Base-by-base conservation (phyloP, 202 grass and related monocot genomes). In the Bolboschoenoplectus hybrid region DNA sequence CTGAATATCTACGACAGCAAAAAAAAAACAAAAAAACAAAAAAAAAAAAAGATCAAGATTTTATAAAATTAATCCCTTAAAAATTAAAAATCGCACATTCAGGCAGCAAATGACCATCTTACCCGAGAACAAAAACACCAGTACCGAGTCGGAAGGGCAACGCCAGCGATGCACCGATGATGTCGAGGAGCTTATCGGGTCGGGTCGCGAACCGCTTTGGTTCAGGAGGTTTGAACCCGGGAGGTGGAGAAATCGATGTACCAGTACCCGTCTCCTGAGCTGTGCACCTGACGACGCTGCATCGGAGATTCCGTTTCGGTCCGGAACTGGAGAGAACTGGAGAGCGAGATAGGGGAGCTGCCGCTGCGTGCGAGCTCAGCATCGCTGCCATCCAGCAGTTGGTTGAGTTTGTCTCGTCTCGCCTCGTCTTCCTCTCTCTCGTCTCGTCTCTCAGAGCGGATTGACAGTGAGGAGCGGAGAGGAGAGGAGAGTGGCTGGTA, bases 121-220 rank as follows among this genome's bases (percentile, higher is more conserved):
- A 98, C 96, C 96, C 91, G 3, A 85, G 90, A 86, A 67, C 88
- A 79, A 98, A 88, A 60, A 62, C 82, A 46, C 96, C 96, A 74
- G 93, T 94, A 55, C 87, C 96, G 58, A 96, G 86, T 86, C 96
- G 93, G 82, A 96, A 91, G 0, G 88, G 90, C 64, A 98, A 81
- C 60, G 90, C 91, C 45, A 98, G 90, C 53, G 96, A 87, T 38
- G 96, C 96, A 43, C 85, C 86, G 43, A 87, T 13, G 79, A 98
- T 88, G 78, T 87, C 91, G 20, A 87, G 75, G 1, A 80, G 52
- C 90, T 92, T 93, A 16, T 94, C 96, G 2, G 75, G 45, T 77
- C 89, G 91, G 17, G 92, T 89, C 7, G 63, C 43, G 74, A 96
- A 98, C 68, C 60, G 63, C 93, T 90, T 91, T 49, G 96, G 96